phyloP scores from a whole-genome alignment of 2,329 filamentous ascomycete species.

The Zasmidium citrigriseum region DNA sequence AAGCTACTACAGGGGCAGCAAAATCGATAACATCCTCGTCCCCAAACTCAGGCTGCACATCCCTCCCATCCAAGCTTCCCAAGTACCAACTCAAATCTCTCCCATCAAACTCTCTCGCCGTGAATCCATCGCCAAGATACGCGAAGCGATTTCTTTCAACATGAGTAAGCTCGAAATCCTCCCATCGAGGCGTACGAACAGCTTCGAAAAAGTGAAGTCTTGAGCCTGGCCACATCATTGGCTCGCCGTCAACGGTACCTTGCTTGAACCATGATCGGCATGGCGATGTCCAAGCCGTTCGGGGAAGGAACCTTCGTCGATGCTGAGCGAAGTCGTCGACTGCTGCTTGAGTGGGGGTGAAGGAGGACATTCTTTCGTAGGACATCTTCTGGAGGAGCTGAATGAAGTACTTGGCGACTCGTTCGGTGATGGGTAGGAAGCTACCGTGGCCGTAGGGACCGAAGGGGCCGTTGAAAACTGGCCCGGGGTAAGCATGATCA shows the following conservation, averaged over 20 bases:
- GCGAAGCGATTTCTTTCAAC: constrained; percentile 40
- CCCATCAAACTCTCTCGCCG: constrained; percentile 44
- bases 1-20: no score
- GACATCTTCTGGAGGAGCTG: constrained; percentile 5
- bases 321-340: constrained; percentile 35
- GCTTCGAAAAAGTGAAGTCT: constrained; percentile 41
- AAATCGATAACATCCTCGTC: no score
- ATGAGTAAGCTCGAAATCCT: constrained; percentile 45
- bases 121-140: constrained; percentile 44
- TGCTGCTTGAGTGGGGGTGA: constrained; percentile 17
- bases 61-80: constrained; percentile 21
- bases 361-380: constrained; percentile 2
- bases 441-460: constrained; percentile 41
- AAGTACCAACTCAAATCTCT: constrained; percentile 48
- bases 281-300: constrained; percentile 20
- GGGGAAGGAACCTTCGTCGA: constrained; percentile 20
- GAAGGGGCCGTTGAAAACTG: constrained; percentile 40
- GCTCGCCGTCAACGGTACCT: constrained; percentile 4
- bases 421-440: constrained; percentile 9
- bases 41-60: no score
- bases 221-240: constrained; percentile 13
- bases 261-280: constrained; percentile 11
- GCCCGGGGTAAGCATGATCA: constrained; percentile 25
- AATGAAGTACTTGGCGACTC: constrained; percentile 6
- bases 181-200: constrained; percentile 37